Base-by-base conservation (phyloP, 345 rosid species). In the Syzygium aromaticum region DNA sequence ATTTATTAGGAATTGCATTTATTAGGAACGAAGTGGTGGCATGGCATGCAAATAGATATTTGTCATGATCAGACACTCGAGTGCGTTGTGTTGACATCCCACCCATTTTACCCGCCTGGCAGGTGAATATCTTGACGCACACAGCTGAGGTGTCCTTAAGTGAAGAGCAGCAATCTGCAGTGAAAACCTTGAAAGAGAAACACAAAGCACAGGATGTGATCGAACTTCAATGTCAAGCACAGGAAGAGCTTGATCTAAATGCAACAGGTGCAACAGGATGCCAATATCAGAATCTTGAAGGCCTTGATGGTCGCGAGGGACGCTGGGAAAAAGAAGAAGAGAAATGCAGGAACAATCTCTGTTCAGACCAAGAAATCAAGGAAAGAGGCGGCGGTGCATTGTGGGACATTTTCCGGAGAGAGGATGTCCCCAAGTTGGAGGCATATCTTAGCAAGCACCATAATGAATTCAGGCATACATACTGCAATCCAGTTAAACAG, bases 331-430 rank as follows among this genome's bases (percentile, higher is more conserved):
- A 88, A 33, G 89, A 90, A 77, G 49, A 9, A 6, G 88, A 85
- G 54, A 89, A 86, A 86, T 30, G 52, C 46, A 21, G 43, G 27
- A 54, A 27, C 43, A 51, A 82, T 52, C 43, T 12, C n/a, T 52
- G 30, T 33, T 19, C 3, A 23, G 8, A 46, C 46, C 17, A 46
- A 30, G 85, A 67, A 88, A 77, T 64, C 49, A 90, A 90, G 52
- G 88, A 87, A 85, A 88, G 85, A 5, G 94, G 91, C 0, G 94
- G 91, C 0, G 95, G 94, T 53, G 99, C 99, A 11, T 86, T 97
- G n/a, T 97, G 99, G 99, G 99, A 97, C 87, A 97, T 97, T 88
- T 97, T 96, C 88, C 93, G 96, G 88, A 96, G 98, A 89, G 94
- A 95, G 88, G 99, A 97, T 87, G 95, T 96, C 56, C 95, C 98